Evolutionary conservation across 2,329 filamentous ascomycete genomes (phyloP).

Genomic region (Mariannaea elegans): DNA sequence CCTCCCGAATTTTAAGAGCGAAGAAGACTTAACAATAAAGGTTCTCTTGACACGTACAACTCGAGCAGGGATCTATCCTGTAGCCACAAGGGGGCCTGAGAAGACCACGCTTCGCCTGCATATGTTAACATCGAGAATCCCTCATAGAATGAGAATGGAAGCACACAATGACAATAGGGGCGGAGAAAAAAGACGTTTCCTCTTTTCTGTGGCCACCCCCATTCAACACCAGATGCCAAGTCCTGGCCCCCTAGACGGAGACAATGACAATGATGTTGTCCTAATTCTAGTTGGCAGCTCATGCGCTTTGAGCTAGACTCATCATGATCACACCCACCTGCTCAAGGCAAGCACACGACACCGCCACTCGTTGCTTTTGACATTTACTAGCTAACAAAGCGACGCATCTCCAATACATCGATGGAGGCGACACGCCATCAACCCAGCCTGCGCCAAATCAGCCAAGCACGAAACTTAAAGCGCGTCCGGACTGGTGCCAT

Average conservation of each 20-base stretch:
- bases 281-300: constrained; percentile 13
- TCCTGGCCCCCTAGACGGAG: constrained; percentile 1
- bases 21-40: background rate
- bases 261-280: constrained; percentile 15
- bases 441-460: constrained; percentile 1
- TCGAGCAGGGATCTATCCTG: constrained; percentile 20
- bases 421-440: constrained; percentile 6
- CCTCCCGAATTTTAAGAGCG: too few species aligned
- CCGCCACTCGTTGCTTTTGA: constrained; percentile 21
- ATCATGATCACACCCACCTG: constrained; percentile 20
- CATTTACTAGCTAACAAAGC: background rate
- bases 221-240: background rate
- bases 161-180: background rate
- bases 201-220: constrained; percentile 9
- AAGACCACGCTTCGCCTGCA: constrained; percentile 17
- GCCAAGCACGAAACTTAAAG: constrained; percentile 16
- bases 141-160: constrained; percentile 13
- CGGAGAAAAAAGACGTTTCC: background rate
- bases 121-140: constrained; percentile 6
- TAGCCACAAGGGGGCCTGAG: constrained; percentile 7
- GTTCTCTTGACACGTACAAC: background rate
- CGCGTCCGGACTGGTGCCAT: background rate
- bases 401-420: background rate
- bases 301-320: background rate
- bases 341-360: constrained; percentile 12